Percentiles rank a stretch among this genome's conserved stretches.
Conservation (phyloP, 139 green algal genomes). For the Coelastrella sp. region DNA sequence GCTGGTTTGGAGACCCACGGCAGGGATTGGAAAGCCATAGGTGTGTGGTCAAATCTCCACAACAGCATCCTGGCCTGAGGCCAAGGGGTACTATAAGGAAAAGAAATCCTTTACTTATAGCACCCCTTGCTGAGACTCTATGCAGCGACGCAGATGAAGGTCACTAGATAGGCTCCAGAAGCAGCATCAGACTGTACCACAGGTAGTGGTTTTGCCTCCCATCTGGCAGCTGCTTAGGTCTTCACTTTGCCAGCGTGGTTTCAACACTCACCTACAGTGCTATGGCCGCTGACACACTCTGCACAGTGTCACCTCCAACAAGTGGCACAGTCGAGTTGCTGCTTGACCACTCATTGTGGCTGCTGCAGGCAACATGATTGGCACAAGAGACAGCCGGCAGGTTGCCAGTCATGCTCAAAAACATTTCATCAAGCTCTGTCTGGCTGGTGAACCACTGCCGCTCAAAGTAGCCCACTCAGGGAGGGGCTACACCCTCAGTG, state of each 20-base stretch:
- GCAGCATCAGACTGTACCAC: neutral
- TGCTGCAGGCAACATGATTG: slow-evolving; percentile 55
- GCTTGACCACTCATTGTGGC: neutral
- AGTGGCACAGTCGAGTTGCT: neutral
- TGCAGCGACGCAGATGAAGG: too few species aligned
- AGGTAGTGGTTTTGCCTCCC: neutral
- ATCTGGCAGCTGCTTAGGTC: too few species aligned
- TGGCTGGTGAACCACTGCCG: slow-evolving; percentile 79
- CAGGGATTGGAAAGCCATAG: slow-evolving; percentile 75
- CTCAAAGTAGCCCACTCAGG: slow-evolving; percentile 62
- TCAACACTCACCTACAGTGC: too few species aligned
- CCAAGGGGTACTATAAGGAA: too few species aligned
- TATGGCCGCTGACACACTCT: neutral
- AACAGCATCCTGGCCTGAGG: too few species aligned
- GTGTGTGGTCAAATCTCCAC: slow-evolving; percentile 2
- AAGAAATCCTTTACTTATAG: too few species aligned
- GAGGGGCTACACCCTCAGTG: slow-evolving; percentile 78
- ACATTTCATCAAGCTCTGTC: slow-evolving; percentile 63
- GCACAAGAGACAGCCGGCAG: slow-evolving; percentile 67
- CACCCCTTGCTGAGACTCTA: too few species aligned
- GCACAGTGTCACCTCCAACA: neutral
- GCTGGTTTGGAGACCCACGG: slow-evolving; percentile 71
- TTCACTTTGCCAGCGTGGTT: too few species aligned
- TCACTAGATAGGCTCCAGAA: neutral
- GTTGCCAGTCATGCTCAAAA: slow-evolving; percentile 74